Evolutionary conservation across 257 asterid species (phyloP), one percentile per base, ranked within the genome.

Genomic region (Mentha longifolia): DNA sequence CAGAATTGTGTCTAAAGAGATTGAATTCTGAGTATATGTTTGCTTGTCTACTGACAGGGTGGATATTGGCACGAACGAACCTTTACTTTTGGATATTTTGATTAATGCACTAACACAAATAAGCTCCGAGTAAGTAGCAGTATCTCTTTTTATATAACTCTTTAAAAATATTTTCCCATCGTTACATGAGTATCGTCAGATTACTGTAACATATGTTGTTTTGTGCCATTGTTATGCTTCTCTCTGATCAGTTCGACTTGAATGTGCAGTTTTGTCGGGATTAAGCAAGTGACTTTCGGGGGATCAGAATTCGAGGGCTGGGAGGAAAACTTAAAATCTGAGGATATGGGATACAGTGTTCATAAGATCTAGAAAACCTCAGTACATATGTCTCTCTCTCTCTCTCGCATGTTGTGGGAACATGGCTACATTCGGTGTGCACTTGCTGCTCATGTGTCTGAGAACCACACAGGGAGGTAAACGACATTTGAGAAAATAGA

Each of bases 211-310:
- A 16, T 28, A 8, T 22, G 10, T 43, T 60, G 11, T 33, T 46
- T 49, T 56, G 9, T 56, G 9, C 37, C 35, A 25, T 22, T 22
- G 4, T 25, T 25, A 41, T 61, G 10, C 42, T 37, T 22, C 37
- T 25, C 35, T 33, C 41, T 70, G 51, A 72, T 33, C 19, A 11
- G 43, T 77, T 76, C 55, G 61, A 35, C 58, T 79, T 70, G 77
- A 33, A 65, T 71, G 25, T 61, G 3, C 89, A 94, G 97, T 79
- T 89, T 79, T 76, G 72, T 88, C 4, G 99, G 99, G 41, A 88
- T 94, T 67, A 94, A 94, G 86, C 97, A 89, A 82, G 86, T 94
- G 81, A 83, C 79, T 74, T 94, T 94, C 67, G 99, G 97, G 12
- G 97, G 97, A 65, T 79, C 97, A 49, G 92, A 87, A 71, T 85